Percentiles rank a stretch among this genome's conserved stretches.
Conservation (phyloP, 2,329 filamentous ascomycete genomes). For the Bimuria novae-zelandiae region DNA sequence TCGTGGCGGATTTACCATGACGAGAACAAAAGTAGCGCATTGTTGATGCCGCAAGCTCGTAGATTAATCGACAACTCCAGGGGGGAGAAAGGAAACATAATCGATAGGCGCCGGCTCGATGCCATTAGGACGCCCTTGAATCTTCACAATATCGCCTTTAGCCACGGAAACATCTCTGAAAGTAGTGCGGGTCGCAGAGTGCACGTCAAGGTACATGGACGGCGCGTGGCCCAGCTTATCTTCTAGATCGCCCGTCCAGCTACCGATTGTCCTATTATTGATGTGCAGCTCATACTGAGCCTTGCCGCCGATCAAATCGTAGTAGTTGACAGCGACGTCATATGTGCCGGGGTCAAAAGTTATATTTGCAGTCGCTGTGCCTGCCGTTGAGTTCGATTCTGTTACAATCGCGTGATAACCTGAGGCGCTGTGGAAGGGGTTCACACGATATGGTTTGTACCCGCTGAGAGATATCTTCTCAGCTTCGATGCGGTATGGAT, state of each 20-base stretch:
- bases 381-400: constrained; percentile 55
- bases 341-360: constrained; percentile 60
- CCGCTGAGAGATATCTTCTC: constrained; percentile 66
- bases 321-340: constrained; percentile 69
- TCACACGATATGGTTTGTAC: constrained; percentile 60
- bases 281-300: constrained; percentile 61
- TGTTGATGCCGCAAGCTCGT: not conserved
- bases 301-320: constrained; percentile 63
- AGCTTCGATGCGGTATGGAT: constrained; percentile 71
- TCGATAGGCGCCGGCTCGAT: constrained; percentile 68
- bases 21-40: too few species aligned
- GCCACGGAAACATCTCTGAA: constrained; percentile 57
- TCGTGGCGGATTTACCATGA: too few species aligned
- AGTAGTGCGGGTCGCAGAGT: constrained; percentile 66
- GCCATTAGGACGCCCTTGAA: constrained; percentile 63
- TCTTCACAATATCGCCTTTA: constrained; percentile 58
- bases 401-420: constrained; percentile 62
- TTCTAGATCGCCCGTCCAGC: constrained; percentile 66
- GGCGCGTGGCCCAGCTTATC: constrained; percentile 63
- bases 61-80: constrained; percentile 59
- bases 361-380: constrained; percentile 55
- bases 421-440: constrained; percentile 65
- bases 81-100: constrained; percentile 66
- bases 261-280: constrained; percentile 57
- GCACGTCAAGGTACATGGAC: constrained; percentile 65